Percentiles rank a stretch among this genome's conserved stretches.
phyloP scores from a whole-genome alignment of 2,329 filamentous ascomycete species.

The Cercospora beticola region DNA sequence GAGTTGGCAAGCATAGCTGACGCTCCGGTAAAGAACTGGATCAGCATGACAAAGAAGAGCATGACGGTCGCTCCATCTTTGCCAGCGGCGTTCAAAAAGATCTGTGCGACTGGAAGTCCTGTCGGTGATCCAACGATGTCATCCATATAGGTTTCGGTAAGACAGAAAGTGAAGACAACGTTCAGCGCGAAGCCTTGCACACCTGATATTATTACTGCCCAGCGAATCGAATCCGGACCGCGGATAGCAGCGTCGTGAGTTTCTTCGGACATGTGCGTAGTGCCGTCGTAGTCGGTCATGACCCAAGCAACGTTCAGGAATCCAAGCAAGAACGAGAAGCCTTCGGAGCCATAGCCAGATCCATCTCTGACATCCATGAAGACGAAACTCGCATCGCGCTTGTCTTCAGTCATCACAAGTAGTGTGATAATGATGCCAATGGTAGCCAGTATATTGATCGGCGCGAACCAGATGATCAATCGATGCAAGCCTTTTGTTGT shows the following conservation, averaged over 20 bases:
- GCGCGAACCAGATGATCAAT: conserved; percentile 64
- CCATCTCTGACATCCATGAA: conserved; percentile 62
- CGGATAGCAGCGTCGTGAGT: conserved; percentile 62
- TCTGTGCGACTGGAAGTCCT: conserved; percentile 57
- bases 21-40: conserved; percentile 65
- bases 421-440: conserved; percentile 60
- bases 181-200: conserved; percentile 62
- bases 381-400: conserved; percentile 56
- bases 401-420: conserved; percentile 58
- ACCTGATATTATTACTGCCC: conserved; percentile 51
- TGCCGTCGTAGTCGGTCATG: conserved; percentile 70
- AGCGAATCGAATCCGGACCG: conserved; percentile 58
- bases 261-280: conserved; percentile 68
- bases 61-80: conserved; percentile 27
- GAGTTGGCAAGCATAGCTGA: conserved; percentile 64
- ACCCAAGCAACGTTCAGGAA: conserved; percentile 60
- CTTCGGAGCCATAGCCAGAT: conserved; percentile 61
- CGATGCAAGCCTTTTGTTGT: conserved; percentile 60
- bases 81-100: conserved; percentile 59
- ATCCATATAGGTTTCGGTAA: conserved; percentile 55
- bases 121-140: conserved; percentile 57
- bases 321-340: conserved; percentile 63
- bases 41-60: conserved; percentile 51
- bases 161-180: conserved; percentile 63
- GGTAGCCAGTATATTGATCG: conserved; percentile 63